Conservation (phyloP, 2,329 filamentous ascomycete species). For the Periconia digitata region DNA sequence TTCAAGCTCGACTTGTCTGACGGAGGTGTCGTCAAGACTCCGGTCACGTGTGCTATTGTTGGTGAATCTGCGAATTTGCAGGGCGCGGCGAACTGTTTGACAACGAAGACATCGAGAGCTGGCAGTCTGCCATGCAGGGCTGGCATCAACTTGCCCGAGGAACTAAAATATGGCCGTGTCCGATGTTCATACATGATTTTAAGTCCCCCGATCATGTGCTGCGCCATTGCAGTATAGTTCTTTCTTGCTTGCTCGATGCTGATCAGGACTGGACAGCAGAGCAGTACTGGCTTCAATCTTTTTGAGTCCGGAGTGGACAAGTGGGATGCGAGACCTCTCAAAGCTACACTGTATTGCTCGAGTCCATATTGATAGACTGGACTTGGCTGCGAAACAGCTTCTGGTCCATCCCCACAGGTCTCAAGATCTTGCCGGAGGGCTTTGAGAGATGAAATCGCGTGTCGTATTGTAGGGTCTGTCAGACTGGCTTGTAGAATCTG, state of each 20-base stretch:
- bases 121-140: constrained; percentile 40
- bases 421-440: constrained; percentile 44
- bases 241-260: constrained; percentile 50
- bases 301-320: constrained; percentile 31
- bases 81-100: constrained; percentile 22
- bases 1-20: neutral
- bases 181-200: constrained; percentile 49
- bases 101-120: constrained; percentile 31
- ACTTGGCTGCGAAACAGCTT: constrained; percentile 28
- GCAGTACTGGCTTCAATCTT: constrained; percentile 43
- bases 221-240: constrained; percentile 47
- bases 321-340: constrained; percentile 45
- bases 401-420: constrained; percentile 25
- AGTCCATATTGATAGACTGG: constrained; percentile 43
- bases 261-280: constrained; percentile 53
- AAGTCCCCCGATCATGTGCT: constrained; percentile 49
- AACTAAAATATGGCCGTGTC: constrained; percentile 39
- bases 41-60: constrained; percentile 6
- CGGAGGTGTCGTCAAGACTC: constrained; percentile 4
- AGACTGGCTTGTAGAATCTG: constrained; percentile 18
- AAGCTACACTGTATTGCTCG: constrained; percentile 47
- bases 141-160: constrained; percentile 29
- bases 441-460: constrained; percentile 37
- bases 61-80: constrained; percentile 19
- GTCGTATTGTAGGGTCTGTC: constrained; percentile 32